phyloP scores from a whole-genome alignment of 2,329 filamentous ascomycete species.

The Trichoderma sp. region DNA sequence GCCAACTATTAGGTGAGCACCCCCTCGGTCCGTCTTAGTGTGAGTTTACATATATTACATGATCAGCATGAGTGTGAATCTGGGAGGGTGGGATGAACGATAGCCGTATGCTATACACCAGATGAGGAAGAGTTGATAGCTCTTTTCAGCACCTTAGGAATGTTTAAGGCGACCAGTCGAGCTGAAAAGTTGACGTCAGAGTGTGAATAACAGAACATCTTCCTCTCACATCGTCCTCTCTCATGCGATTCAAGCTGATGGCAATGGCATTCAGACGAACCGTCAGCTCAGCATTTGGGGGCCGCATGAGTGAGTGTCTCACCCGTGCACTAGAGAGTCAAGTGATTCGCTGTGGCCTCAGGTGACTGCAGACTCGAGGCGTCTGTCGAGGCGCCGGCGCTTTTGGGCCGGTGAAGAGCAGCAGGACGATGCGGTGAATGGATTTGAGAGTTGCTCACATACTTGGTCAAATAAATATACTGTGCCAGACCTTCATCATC shows the following conservation, averaged over 20 bases:
- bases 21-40: background rate
- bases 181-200: background rate
- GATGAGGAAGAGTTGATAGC: background rate
- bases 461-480: background rate
- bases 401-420: background rate
- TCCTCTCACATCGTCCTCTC: background rate
- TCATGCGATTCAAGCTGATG: background rate
- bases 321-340: constrained; percentile 14
- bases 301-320: constrained; percentile 8
- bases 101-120: background rate
- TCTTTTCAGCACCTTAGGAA: background rate
- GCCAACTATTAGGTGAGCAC: background rate
- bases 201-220: background rate
- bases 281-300: background rate
- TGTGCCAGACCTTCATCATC: background rate
- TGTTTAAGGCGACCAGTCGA: background rate
- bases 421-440: background rate
- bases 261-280: background rate
- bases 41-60: background rate
- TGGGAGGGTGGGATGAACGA: background rate
- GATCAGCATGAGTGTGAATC: background rate
- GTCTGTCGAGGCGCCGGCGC: background rate
- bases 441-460: background rate
- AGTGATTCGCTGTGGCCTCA: constrained; percentile 17
- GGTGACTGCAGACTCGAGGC: constrained; percentile 6